A percentile compares a stretch with the other conserved stretches of the same genome.
phyloP scores from a whole-genome alignment of 257 asterid genomes.

The Petrea volubilis region DNA sequence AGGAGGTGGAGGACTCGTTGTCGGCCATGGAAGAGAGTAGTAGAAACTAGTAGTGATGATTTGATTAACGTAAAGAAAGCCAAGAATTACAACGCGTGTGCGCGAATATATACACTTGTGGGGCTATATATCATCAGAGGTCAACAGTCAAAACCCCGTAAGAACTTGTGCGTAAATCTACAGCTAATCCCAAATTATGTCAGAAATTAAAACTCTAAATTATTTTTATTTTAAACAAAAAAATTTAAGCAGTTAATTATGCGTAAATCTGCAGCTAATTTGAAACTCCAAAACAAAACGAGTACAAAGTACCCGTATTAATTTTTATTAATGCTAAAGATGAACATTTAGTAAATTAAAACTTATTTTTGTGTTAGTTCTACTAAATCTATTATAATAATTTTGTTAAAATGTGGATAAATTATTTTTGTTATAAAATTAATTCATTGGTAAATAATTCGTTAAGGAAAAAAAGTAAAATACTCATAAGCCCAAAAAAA shows the following conservation, averaged over 20 bases:
- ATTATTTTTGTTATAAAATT: no score
- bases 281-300: no score
- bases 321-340: no score
- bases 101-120: neutral
- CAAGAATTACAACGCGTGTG: neutral
- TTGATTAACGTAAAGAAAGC: neutral
- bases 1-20: conserved; percentile 17
- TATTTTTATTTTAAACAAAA: neutral
- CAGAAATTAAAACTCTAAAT: no score
- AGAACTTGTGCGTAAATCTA: conserved; percentile 2
- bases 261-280: neutral
- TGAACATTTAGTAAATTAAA: no score
- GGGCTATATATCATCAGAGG: neutral
- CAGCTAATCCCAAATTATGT: neutral
- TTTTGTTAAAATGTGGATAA: no score
- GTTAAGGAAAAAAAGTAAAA: no score
- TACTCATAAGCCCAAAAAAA: no score
- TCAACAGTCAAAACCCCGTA: conserved; percentile 3
- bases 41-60: neutral
- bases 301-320: no score
- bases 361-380: no score
- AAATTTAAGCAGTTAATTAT: neutral
- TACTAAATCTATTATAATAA: no score
- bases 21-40: conserved; percentile 35
- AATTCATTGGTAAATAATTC: no score